A percentile compares a stretch with the other conserved stretches of the same genome.
Conservation (phyloP, 805 yeast species). For the Candida stauntonica region DNA sequence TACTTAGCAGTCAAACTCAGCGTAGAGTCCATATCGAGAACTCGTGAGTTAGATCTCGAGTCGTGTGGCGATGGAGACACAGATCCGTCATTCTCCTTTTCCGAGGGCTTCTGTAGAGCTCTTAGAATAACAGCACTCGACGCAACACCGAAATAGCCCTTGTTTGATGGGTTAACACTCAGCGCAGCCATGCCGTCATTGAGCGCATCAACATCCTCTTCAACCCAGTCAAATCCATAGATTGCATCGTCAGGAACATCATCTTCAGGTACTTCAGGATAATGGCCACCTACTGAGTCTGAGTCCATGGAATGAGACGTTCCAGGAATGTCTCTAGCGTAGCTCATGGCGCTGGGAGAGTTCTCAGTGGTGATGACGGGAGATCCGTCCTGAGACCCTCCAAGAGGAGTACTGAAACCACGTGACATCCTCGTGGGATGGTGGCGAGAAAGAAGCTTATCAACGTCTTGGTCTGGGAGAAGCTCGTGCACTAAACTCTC, state of each 20-base stretch:
- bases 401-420: no score
- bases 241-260: constrained; percentile 41
- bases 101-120: constrained; percentile 37
- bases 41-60: constrained; percentile 23
- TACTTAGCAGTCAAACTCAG: constrained; percentile 27
- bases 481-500: constrained; percentile 41
- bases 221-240: constrained; percentile 58
- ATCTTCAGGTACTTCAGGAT: constrained; percentile 30
- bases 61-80: constrained; percentile 18
- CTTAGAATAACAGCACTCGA: constrained; percentile 54
- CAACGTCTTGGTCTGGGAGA: constrained; percentile 44
- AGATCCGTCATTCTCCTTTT: constrained; percentile 19
- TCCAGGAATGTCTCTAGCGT: no score
- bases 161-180: constrained; percentile 44
- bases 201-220: constrained; percentile 39
- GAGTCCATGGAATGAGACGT: constrained; percentile 5
- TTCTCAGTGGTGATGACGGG: not conserved
- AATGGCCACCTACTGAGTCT: constrained; percentile 16
- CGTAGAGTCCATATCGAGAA: constrained; percentile 24
- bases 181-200: constrained; percentile 66
- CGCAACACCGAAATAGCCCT: constrained; percentile 64
- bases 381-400: not conserved
- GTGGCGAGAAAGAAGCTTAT: constrained; percentile 29
- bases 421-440: constrained; percentile 8
- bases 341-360: constrained; percentile 5